Evolutionary conservation across 1,284 basidiomycete species (phyloP).

Genomic region (Rhodotorula sp.): DNA sequence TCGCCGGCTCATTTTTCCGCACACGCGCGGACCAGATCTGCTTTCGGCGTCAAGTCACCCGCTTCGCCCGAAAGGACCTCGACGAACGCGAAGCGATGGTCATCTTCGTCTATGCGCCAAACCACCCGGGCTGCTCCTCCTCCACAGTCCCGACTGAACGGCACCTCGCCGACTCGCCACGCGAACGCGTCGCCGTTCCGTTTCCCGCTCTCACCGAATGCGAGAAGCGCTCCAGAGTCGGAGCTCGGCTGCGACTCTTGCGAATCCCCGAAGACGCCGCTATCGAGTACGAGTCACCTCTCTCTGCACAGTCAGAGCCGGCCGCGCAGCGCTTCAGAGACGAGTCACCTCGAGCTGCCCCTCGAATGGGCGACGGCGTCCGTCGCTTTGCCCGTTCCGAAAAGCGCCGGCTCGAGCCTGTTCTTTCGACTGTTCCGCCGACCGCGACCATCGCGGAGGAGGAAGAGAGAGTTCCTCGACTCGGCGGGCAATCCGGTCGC

Average conservation of each 20-base stretch:
- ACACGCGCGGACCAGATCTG: not conserved
- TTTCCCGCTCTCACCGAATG: not conserved
- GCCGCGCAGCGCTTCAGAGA: not conserved
- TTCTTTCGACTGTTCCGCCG: slow-evolving; percentile 22
- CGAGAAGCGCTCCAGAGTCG: not conserved
- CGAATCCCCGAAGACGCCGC: not conserved
- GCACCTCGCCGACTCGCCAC: no score
- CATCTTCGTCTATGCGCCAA: not conserved
- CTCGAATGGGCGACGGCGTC: slow-evolving; percentile 20
- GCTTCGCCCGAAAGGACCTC: not conserved
- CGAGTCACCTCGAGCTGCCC: slow-evolving; percentile 11
- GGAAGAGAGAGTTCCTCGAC: not conserved
- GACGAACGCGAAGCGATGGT: not conserved
- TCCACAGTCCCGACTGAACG: not conserved
- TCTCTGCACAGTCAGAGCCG: not conserved
- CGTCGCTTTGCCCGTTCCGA: slow-evolving; percentile 16
- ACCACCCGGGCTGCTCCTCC: no score
- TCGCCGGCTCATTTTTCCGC: not conserved
- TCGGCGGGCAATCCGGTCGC: not conserved
- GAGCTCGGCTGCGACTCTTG: not conserved
- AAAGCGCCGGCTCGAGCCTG: slow-evolving; percentile 7
- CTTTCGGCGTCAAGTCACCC: not conserved
- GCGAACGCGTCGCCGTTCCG: not conserved
- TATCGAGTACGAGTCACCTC: not conserved
- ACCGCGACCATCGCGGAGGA: slow-evolving; percentile 2